Evolutionary conservation across 2,329 filamentous ascomycete genomes (phyloP).

Genomic region (Colletotrichum scovillei): DNA sequence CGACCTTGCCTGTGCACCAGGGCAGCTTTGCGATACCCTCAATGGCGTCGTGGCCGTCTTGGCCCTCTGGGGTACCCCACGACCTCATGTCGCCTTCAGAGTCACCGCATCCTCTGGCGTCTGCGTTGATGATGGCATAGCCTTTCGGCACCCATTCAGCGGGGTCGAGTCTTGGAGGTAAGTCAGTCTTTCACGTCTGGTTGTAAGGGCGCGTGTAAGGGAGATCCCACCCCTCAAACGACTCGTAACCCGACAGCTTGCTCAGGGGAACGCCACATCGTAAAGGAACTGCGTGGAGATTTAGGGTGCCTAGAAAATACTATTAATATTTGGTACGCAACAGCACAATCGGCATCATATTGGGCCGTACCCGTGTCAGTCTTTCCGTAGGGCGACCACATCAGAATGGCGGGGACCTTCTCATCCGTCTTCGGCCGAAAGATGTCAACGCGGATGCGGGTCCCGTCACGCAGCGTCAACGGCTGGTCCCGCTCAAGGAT

Average conservation of each 20-base stretch:
- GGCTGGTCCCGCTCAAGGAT: slow-evolving; percentile 8
- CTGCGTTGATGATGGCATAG: slow-evolving; percentile 15
- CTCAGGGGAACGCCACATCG: neutral
- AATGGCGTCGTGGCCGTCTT: slow-evolving; percentile 18
- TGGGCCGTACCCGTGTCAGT: neutral
- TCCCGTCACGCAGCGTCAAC: slow-evolving; percentile 4
- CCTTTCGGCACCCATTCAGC: slow-evolving; percentile 11
- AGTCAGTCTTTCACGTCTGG: neutral
- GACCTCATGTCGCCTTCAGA: slow-evolving; percentile 4
- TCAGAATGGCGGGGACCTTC: slow-evolving; percentile 14
- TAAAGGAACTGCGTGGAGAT: neutral
- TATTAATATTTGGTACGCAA: neutral
- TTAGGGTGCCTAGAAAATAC: neutral
- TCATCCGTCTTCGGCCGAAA: slow-evolving; percentile 16
- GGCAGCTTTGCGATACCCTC: slow-evolving; percentile 16
- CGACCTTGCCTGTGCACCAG: slow-evolving; percentile 11
- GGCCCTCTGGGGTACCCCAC: slow-evolving; percentile 11
- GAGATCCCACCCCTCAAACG: slow-evolving; percentile 7
- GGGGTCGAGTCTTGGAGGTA: neutral
- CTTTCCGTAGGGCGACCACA: slow-evolving; percentile 23
- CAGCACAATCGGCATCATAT: neutral
- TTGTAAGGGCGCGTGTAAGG: too few species aligned
- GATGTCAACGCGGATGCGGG: slow-evolving; percentile 13
- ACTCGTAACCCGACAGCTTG: slow-evolving; percentile 12
- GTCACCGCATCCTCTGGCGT: slow-evolving; percentile 7